Evolutionary conservation across 1,139 yeast species (phyloP), one percentile per base, ranked within the genome.

Genomic region (Geotrichum reessii): DNA sequence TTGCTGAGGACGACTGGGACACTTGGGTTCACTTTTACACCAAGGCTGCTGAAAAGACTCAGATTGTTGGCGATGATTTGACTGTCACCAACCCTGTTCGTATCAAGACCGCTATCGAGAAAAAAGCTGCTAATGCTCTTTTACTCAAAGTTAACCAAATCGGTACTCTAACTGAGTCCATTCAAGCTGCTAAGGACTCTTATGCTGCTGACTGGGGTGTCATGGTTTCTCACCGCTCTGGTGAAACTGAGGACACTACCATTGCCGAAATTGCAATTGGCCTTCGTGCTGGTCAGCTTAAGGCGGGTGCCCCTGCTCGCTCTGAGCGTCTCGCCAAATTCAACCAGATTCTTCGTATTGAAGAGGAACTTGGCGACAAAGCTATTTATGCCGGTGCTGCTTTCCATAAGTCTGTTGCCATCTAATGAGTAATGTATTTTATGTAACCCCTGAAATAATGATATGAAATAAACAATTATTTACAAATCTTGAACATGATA

Each of bases 301-400:
- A 92, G 91, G 87, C 97, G 70, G 98, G 98, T 86, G 97, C 98
- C 74, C 97, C 97, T 76, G 96, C 97, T 70, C 90, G 98, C 84
- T 89, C 97, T 68, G 98, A 92, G 83, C 91, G 98, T 85, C 86
- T 92, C 78, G 97, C 97, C 76, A 92, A 92, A 83, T 86, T 86
- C 78, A 73, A 73, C 73, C 95, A 91, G 83, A 86, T 92, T 78
- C 84, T 92, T 78, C 89, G 97, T 82, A 92, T 92, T 72, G 97
- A 92, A 84, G 96, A 92, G 81, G 90, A 87, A 81, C 87, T 92
- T 74, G 97, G 97, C 74, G 90, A 83, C 84, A 89, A 89, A 82
- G 96, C 96, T 67, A 74, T 89, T 76, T 92, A 83, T 81, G 96
- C 97, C 65, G 98, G 98, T 77, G 83, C 81, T 74, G 79, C 86